A percentile compares a stretch with the other conserved stretches of the same genome.
Evolutionary conservation across 73 alveolate species (phyloP).

Genomic region (Tetrahymena borealis): DNA sequence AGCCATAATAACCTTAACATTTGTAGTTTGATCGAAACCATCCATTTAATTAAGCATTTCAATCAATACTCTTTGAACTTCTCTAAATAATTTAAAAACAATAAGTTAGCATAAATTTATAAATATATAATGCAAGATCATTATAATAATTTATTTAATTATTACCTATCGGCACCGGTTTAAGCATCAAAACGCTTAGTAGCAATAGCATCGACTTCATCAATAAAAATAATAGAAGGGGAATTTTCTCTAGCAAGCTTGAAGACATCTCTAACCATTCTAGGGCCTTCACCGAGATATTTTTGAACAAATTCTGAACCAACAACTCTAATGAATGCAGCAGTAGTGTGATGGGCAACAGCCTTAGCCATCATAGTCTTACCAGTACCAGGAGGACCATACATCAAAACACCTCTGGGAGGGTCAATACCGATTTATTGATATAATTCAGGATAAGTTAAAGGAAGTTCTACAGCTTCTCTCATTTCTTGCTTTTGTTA

Average conservation of each 20-base stretch:
- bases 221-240: slow-evolving; percentile 98
- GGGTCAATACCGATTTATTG: slow-evolving; percentile 99
- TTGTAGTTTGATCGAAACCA: slow-evolving; percentile 88
- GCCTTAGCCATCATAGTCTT: slow-evolving; percentile 99
- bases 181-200: slow-evolving; percentile 95
- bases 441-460: slow-evolving; percentile 96
- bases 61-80: slow-evolving; percentile 90
- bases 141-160: neutral
- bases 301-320: slow-evolving; percentile 99
- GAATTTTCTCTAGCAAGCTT: slow-evolving; percentile 98
- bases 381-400: slow-evolving; percentile 99
- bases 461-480: slow-evolving; percentile 99
- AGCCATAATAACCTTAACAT: slow-evolving; percentile 95
- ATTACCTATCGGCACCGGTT: slow-evolving; percentile 96
- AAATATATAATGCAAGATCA: neutral
- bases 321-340: slow-evolving; percentile 95
- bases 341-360: slow-evolving; percentile 97
- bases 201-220: slow-evolving; percentile 98
- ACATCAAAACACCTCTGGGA: slow-evolving; percentile 96
- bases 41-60: slow-evolving; percentile 98
- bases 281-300: slow-evolving; percentile 99
- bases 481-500: slow-evolving; percentile 97
- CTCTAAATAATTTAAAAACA: slow-evolving; percentile 10
- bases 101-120: neutral
- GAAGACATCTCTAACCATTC: slow-evolving; percentile 99